Base-by-base conservation (phyloP, 768 basidiomycete genomes). In the Boletellus sp. region DNA sequence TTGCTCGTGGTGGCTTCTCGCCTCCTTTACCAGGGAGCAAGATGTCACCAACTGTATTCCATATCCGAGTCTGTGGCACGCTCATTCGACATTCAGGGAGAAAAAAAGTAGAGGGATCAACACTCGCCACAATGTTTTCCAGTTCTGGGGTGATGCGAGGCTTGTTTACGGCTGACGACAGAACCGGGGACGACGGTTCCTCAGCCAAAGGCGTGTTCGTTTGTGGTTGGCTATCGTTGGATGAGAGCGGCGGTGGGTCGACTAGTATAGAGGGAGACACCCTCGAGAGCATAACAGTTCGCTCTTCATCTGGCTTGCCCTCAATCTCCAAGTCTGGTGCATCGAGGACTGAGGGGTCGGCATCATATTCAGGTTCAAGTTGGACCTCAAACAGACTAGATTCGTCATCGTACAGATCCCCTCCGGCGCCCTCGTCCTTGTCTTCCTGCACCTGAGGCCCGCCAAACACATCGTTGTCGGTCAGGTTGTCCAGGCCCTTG, bases 31-130 rank as follows among this genome's bases (percentile, higher is more conserved):
- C 79, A 16, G 81, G 79, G 70, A 79, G 76, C 16, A 90, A 73
- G 32, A 82, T 70, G 39, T 89, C 86, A 17, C 83, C 79, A 11
- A 83, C 71, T 10, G 82, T 79, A 11, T 71, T 52, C 85, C 86
- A 87, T 54, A 91, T 84, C 60, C 81, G 87, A 23, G 75, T 62
- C 89, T 90, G 55, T 8, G 34, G 4, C 5, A 12, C 12, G 4
- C 10, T 35, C 26, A 42, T 24, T 5, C 19, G 47, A 40, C 15
- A 12, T 4, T 3, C 19, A 16, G 19, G n/a, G 41, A n/a, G 20
- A 39, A 47, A 24, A 3, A 28, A 11, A 3, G 4, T 11, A 28
- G 40, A 42, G 10, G 17, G 3, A 19, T 46, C 15, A 9, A 42
- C 16, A 71, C 83, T 53, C 68, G 83, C 87, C 47, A 78, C 73